Evolutionary conservation across 805 yeast species (phyloP), one percentile per base, ranked within the genome.

Genomic region (Babjeviella inositovora): DNA sequence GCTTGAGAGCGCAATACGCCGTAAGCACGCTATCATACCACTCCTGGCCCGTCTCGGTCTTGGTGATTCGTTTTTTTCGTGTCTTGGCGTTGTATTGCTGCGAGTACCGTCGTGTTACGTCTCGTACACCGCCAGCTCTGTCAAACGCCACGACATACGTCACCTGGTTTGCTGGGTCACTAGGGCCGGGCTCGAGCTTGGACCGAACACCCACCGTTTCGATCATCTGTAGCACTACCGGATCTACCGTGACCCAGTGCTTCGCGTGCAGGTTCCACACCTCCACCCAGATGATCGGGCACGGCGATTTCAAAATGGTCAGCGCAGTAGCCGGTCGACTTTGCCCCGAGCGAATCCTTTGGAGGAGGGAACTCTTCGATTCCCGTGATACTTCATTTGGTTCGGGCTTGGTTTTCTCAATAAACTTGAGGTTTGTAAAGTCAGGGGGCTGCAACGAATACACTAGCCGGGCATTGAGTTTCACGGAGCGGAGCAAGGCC

Each of bases 401-500:
- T n/a, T n/a, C n/a, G n/a, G n/a, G n/a, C n/a, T n/a, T n/a, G n/a
- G n/a, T n/a, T n/a, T n/a, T n/a, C n/a, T n/a, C n/a, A n/a, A n/a
- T n/a, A n/a, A 19, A n/a, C 21, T 19, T 31, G 24, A 39, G 32
- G 26, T 49, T 49, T 0, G 84, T 72, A 32, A 71, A 79, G 41
- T 90, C 95, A 0, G 95, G 85, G 0, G 95, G 90, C 40, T 90
- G 98, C 15, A 85, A 38, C 1, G 95, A 85, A 35, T 74, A 72
- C 0, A 84, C 70, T 14, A 90, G 47, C 21, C 98, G 53, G 1
- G 87, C 71, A 19, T 70, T 61, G 8, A 90, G 50, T 1, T 75
- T 77, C 8, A 77, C 45, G 2, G 90, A 57, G 31, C 97, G 49
- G 20, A 82, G 42, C 1, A 87, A 36, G 0, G 79, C 68, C 9